Evolutionary conservation across 1,284 basidiomycete species (phyloP).

Genomic region (Sphaerobolus stellatus): DNA sequence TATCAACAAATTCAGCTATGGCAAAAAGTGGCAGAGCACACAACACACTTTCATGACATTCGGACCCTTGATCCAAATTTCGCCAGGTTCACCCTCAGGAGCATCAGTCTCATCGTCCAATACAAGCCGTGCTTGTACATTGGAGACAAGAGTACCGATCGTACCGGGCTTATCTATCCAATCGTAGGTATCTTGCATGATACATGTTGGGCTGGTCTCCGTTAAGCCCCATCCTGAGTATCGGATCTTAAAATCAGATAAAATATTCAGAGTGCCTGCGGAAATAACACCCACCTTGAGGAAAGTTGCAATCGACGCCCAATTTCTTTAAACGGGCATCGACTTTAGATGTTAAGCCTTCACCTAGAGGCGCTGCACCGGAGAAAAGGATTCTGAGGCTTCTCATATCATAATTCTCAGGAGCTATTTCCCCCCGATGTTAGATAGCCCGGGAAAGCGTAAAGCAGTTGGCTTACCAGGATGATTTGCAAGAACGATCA

Average conservation of each 20-base stretch:
- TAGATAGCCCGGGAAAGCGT: background rate
- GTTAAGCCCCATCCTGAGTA: conserved; percentile 71
- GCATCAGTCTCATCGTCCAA: conserved; percentile 45
- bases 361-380: conserved; percentile 52
- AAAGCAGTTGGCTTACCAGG: conserved; percentile 9
- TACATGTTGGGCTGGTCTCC: conserved; percentile 65
- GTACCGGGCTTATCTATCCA: conserved; percentile 51
- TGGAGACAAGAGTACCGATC: conserved; percentile 74
- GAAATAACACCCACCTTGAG: conserved; percentile 6
- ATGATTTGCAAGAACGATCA: conserved; percentile 39
- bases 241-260: background rate
- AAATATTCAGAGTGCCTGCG: background rate
- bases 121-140: conserved; percentile 76
- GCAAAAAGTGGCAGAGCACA: background rate
- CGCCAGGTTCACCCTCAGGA: conserved; percentile 59
- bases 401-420: conserved; percentile 45
- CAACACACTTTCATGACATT: conserved; percentile 71
- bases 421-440: conserved; percentile 26
- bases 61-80: conserved; percentile 79
- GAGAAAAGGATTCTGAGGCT: conserved; percentile 42
- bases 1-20: conserved; percentile 2
- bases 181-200: background rate
- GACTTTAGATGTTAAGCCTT: conserved; percentile 34
- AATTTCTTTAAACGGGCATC: conserved; percentile 29
- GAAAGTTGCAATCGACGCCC: conserved; percentile 44